These are phyloP conservation scores for Dianthus caryophyllus DNA, from an alignment of 148 eudicot species.

Conservation along the genomic window DNA sequence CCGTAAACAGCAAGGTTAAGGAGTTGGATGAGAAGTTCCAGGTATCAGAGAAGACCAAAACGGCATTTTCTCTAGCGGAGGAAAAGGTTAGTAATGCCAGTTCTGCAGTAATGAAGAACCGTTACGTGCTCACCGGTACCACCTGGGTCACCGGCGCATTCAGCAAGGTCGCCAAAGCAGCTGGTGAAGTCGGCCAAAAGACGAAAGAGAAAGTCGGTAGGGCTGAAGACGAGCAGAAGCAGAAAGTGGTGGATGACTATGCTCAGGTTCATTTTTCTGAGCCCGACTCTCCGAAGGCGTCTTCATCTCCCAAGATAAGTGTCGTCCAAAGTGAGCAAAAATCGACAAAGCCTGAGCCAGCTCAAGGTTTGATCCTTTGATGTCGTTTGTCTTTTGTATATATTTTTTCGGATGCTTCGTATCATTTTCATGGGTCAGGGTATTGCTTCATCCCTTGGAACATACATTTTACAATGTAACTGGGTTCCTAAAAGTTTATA, in stretches of 20 bases:
- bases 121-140: constrained; percentile 71
- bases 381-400: constrained; percentile 23
- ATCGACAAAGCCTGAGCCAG: constrained; percentile 57
- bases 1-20: constrained; percentile 72
- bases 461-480: constrained; percentile 11
- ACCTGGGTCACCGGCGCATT: constrained; percentile 85
- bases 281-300: constrained; percentile 31
- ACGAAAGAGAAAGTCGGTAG: constrained; percentile 71
- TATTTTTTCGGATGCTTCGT: constrained; percentile 7
- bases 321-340: constrained; percentile 28
- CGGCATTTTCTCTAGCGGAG: constrained; percentile 72
- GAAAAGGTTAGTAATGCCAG: constrained; percentile 78
- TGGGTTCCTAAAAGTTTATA: constrained; percentile 1
- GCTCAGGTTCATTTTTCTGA: constrained; percentile 80
- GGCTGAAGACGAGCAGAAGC: constrained; percentile 76
- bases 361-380: constrained; percentile 68
- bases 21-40: constrained; percentile 85
- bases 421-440: constrained; percentile 14
- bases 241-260: constrained; percentile 72
- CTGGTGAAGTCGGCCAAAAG: constrained; percentile 90
- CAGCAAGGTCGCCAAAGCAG: constrained; percentile 76
- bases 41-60: constrained; percentile 85
- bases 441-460: constrained; percentile 4
- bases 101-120: constrained; percentile 89
- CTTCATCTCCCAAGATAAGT: constrained; percentile 43